Evolutionary conservation across 805 yeast species (phyloP), one percentile per base, ranked within the genome.

Genomic region (Kuraishia ogatae): DNA sequence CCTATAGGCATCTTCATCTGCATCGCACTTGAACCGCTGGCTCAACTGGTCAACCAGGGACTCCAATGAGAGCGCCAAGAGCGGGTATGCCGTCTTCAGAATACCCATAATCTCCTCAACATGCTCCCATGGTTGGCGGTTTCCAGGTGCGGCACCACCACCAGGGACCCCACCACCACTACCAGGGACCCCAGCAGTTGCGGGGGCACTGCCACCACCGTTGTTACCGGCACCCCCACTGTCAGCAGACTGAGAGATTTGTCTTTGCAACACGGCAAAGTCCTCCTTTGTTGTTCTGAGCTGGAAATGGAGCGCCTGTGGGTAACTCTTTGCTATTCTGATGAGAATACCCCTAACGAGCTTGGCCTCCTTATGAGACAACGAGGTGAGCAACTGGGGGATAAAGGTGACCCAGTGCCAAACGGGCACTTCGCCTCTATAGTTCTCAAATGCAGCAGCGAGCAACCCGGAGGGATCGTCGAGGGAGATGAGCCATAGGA

Each of bases 371-470:
- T 84, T 87, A 62, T 91, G 96, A 1, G 97, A 89, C 57, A 94
- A 75, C 0, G 97, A 85, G 0, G 97, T 86, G 61, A 94, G 75
- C 57, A 94, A 75, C 70, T 96, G 99, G 2, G 99, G 99, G 61
- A 94, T 91, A 64, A 87, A 94, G 0, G 98, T 90, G 50, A 94
- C 90, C 98, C 98, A 94, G 69, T 93, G 93, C 99, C 99, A 94
- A 1, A 93, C 97, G 3, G 99, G 99, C 48, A 90, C 90, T 60
- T 96, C 99, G 21, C 98, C 97, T 59, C 92, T 82, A 68, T 89
- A 94, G 52, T 87, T 84, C 55, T 91, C 97, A 69, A 93, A 93
- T 0, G 97, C 96, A 58, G 84, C 84, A 0, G 96, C 82, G 51
- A 94, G 75, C 0, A 91, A 80, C 1, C 96, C 96, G 3, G 82